Percentiles rank a stretch among this genome's conserved stretches.
Evolutionary conservation across 805 yeast genomes (phyloP).

Genomic region (Debaryomyces tyrocola): DNA sequence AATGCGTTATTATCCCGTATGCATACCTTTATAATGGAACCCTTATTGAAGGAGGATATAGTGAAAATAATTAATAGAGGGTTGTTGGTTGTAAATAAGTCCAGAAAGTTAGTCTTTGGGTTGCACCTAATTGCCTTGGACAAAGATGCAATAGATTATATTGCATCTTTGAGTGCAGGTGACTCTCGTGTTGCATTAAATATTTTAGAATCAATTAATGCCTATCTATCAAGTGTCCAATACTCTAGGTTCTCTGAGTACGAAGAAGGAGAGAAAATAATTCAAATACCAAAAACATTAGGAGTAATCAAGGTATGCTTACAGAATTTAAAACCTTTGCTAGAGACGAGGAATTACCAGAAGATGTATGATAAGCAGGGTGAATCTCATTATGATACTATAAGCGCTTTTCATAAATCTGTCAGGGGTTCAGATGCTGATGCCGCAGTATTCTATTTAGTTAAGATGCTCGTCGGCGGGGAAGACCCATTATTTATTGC

Average conservation of each 20-base stretch:
- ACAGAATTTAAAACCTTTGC: slow-evolving; percentile 40
- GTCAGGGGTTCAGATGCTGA: slow-evolving; percentile 87
- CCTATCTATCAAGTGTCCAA: slow-evolving; percentile 43
- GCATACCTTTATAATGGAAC: slow-evolving; percentile 47
- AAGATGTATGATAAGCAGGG: slow-evolving; percentile 82
- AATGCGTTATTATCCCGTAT: slow-evolving; percentile 44
- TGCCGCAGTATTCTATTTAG: slow-evolving; percentile 85
- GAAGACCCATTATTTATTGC: slow-evolving; percentile 91
- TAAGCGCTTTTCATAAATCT: slow-evolving; percentile 92
- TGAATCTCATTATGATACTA: slow-evolving; percentile 91
- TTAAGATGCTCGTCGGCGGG: slow-evolving; percentile 87
- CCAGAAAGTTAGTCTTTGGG: slow-evolving; percentile 53
- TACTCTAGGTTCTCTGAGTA: slow-evolving; percentile 17
- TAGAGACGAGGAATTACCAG: slow-evolving; percentile 44
- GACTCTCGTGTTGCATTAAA: slow-evolving; percentile 87
- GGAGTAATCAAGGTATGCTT: slow-evolving; percentile 42
- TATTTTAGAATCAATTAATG: slow-evolving; percentile 69
- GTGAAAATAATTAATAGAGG: slow-evolving; percentile 37
- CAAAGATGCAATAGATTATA: slow-evolving; percentile 59
- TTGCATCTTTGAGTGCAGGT: slow-evolving; percentile 78
- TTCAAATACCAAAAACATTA: slow-evolving; percentile 11
- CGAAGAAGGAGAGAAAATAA: slow-evolving; percentile 15
- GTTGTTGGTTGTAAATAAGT: slow-evolving; percentile 50
- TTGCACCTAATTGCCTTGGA: slow-evolving; percentile 52
- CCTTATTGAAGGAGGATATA: slow-evolving; percentile 30